These are phyloP conservation scores for Jamesozyma lodderae DNA, from an alignment of 805 yeast species.

Conservation along the genomic window DNA sequence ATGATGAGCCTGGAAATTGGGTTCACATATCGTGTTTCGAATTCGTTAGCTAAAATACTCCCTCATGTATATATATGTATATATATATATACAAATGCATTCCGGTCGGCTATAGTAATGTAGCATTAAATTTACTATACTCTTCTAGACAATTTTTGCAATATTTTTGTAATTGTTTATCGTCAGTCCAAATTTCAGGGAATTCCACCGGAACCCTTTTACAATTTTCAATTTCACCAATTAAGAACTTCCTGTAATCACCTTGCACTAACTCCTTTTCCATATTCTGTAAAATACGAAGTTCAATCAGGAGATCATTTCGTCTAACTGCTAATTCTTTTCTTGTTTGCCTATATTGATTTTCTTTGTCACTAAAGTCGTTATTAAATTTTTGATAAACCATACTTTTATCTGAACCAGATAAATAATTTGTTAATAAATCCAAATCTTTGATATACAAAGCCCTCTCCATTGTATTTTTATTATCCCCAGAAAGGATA, in stretches of 20 bases:
- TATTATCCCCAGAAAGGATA: constrained; percentile 20
- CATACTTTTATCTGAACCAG: constrained; percentile 24
- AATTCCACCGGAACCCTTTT: constrained; percentile 30
- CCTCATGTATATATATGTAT: background rate
- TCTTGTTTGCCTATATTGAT: constrained; percentile 25
- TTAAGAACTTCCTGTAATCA: constrained; percentile 67
- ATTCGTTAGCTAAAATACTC: constrained; percentile 12
- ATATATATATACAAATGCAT: constrained; percentile 6
- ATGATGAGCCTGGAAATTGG: constrained; percentile 20
- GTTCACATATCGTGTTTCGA: constrained; percentile 18
- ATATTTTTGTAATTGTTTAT: constrained; percentile 22
- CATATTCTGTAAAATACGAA: constrained; percentile 53
- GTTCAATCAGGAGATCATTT: constrained; percentile 59
- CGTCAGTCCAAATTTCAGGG: constrained; percentile 22
- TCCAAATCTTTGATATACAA: constrained; percentile 54
- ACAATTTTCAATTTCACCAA: constrained; percentile 51
- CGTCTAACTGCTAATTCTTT: constrained; percentile 58
- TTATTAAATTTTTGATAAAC: constrained; percentile 31
- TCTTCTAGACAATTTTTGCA: constrained; percentile 30
- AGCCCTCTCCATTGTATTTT: constrained; percentile 46
- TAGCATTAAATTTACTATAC: constrained; percentile 11
- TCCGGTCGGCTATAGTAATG: background rate
- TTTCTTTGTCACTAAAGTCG: constrained; percentile 5
- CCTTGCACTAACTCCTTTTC: constrained; percentile 55
- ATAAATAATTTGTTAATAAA: constrained; percentile 30